Percentiles rank a stretch among this genome's conserved stretches.
Evolutionary conservation across 352 stramenopile genomes (phyloP).

Genomic region (Pythium biforme): DNA sequence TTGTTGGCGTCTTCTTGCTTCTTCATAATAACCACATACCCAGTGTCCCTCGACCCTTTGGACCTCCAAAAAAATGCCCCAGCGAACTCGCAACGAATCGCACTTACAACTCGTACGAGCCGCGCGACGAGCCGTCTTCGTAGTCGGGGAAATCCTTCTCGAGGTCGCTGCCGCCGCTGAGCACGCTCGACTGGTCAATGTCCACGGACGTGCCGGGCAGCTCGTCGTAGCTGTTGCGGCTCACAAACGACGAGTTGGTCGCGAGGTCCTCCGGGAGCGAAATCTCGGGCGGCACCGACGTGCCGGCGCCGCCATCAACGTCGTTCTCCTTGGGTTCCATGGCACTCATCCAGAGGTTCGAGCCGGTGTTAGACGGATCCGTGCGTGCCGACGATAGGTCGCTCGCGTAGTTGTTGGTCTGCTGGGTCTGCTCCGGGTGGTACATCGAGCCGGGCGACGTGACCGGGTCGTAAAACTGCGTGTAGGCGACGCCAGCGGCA

Average conservation of each 20-base stretch:
- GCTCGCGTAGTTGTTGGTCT: constrained; percentile 14
- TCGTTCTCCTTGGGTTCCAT: constrained; percentile 84
- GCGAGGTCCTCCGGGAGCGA: constrained; percentile 36
- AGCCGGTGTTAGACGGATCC: constrained; percentile 34
- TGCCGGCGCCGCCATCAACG: constrained; percentile 35
- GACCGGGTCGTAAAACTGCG: constrained; percentile 74
- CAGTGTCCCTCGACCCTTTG: not conserved
- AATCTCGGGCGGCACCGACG: constrained; percentile 43
- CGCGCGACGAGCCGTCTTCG: constrained; percentile 67
- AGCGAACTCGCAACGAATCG: no score
- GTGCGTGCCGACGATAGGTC: constrained; percentile 32
- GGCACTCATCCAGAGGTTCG: constrained; percentile 78
- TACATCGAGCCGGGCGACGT: constrained; percentile 50
- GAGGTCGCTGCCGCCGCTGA: constrained; percentile 63
- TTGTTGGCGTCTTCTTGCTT: not conserved
- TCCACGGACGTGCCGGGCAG: constrained; percentile 33
- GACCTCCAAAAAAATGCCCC: not conserved
- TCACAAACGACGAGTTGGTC: constrained; percentile 39
- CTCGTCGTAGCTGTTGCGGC: constrained; percentile 66
- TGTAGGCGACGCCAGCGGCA: constrained; percentile 61
- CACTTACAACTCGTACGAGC: constrained; percentile 75
- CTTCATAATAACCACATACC: constrained; percentile 11
- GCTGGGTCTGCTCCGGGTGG: constrained; percentile 25
- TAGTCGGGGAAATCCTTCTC: constrained; percentile 79
- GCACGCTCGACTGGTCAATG: constrained; percentile 65